Evolutionary conservation across 345 rosid species (phyloP).

Genomic region (Chamaenerion angustifolium): DNA sequence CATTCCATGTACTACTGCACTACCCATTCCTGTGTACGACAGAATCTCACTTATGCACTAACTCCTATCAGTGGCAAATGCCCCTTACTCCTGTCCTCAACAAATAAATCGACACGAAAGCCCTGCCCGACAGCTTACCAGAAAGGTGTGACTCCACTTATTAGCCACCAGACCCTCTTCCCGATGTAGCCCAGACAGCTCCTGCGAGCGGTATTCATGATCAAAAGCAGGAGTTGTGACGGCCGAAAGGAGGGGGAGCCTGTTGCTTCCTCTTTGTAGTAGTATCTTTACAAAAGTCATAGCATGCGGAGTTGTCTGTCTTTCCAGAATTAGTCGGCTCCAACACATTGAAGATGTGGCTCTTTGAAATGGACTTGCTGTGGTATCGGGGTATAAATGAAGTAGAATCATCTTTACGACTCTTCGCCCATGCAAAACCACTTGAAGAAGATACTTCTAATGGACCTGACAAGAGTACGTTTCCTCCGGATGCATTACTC

Average conservation of each 20-base stretch:
- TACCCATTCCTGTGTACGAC: too few relatives aligned
- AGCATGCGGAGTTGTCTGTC: too few relatives aligned
- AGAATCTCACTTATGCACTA: too few relatives aligned
- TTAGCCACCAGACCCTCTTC: constrained; percentile 52
- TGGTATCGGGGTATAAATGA: neutral
- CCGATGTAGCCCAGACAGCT: constrained; percentile 47
- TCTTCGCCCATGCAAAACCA: constrained; percentile 3
- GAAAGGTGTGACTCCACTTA: constrained; percentile 24
- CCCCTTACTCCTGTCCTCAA: too few relatives aligned
- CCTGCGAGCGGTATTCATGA: constrained; percentile 68
- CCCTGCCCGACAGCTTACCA: constrained; percentile 51
- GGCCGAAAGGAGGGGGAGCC: constrained; percentile 57
- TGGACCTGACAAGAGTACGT: neutral
- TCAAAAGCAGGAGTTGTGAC: constrained; percentile 71
- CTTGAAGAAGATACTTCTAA: constrained; percentile 2
- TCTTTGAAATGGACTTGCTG: constrained; percentile 1
- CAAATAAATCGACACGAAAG: too few relatives aligned
- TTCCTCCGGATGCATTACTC: too few relatives aligned
- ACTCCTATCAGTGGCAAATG: too few relatives aligned
- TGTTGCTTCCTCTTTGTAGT: constrained; percentile 30
- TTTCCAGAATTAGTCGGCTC: neutral
- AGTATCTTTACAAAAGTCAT: too few relatives aligned
- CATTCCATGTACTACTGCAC: constrained; percentile 24
- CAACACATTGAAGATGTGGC: neutral
- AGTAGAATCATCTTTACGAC: neutral